A percentile compares a stretch with the other conserved stretches of the same genome.
phyloP scores from a whole-genome alignment of 495 filamentous ascomycete species.

The Xanthoparmelia taractica region DNA sequence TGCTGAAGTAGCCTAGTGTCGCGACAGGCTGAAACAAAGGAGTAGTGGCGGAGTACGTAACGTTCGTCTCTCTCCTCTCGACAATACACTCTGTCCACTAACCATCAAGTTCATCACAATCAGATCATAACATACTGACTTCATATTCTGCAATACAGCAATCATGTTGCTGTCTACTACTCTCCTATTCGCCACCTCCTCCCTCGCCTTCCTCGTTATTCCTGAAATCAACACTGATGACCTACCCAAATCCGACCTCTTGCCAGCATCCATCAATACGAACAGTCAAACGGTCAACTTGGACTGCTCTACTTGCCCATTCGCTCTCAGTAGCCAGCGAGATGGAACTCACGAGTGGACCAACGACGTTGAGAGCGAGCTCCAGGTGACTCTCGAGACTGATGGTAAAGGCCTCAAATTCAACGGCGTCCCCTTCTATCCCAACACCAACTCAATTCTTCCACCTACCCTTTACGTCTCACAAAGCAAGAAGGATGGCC shows the following conservation, averaged over 20 bases:
- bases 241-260: slow-evolving; percentile 25
- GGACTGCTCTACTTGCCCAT: slow-evolving; percentile 43
- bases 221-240: slow-evolving; percentile 22
- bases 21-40: not conserved
- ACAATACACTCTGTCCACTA: not conserved
- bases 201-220: slow-evolving; percentile 44
- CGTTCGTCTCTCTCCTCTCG: not conserved
- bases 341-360: slow-evolving; percentile 25
- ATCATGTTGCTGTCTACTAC: slow-evolving; percentile 39
- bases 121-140: not conserved
- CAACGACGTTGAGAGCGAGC: slow-evolving; percentile 20
- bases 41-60: not conserved
- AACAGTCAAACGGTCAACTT: slow-evolving; percentile 34
- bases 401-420: slow-evolving; percentile 38
- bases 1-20: slow-evolving; percentile 1
- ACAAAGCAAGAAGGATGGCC: slow-evolving; percentile 21
- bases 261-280: slow-evolving; percentile 30
- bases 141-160: not conserved
- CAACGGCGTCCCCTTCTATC: slow-evolving; percentile 46
- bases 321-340: slow-evolving; percentile 31
- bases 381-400: slow-evolving; percentile 37
- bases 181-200: slow-evolving; percentile 37
- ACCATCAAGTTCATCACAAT: not conserved
- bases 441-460: slow-evolving; percentile 32
- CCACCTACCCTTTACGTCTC: slow-evolving; percentile 21